phyloP scores from a whole-genome alignment of 345 rosid species.

The Geranium brycei region DNA sequence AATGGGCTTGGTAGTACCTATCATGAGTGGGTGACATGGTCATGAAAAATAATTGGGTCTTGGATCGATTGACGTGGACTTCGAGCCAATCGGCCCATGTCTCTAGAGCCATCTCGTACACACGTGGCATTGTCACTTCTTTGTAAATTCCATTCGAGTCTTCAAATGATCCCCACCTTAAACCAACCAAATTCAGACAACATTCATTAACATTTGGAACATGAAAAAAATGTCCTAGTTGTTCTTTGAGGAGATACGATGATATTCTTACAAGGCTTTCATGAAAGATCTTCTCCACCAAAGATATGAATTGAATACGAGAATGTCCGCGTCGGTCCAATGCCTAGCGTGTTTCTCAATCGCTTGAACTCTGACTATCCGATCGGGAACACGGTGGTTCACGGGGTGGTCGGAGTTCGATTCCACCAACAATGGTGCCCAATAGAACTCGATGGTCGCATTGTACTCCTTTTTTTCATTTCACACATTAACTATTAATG shows the following conservation, averaged over 20 bases:
- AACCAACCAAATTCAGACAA: background rate
- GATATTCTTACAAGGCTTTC: slow-evolving; percentile 56
- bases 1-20: too few species aligned
- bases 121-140: slow-evolving; percentile 59
- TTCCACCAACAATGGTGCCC: slow-evolving; percentile 90
- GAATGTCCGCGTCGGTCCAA: slow-evolving; percentile 66
- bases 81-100: slow-evolving; percentile 85
- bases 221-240: too few species aligned
- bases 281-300: slow-evolving; percentile 82
- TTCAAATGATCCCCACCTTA: slow-evolving; percentile 75
- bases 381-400: slow-evolving; percentile 54
- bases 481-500: slow-evolving; percentile 5
- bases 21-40: slow-evolving; percentile 86
- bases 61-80: slow-evolving; percentile 42
- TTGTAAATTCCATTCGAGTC: slow-evolving; percentile 46
- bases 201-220: background rate
- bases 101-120: slow-evolving; percentile 62
- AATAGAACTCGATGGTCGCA: slow-evolving; percentile 71
- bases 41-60: slow-evolving; percentile 61
- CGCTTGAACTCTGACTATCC: slow-evolving; percentile 61
- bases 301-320: slow-evolving; percentile 71
- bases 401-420: slow-evolving; percentile 84
- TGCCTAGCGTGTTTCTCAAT: slow-evolving; percentile 68
- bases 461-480: slow-evolving; percentile 49
- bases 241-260: background rate